Percentiles rank a stretch among this genome's conserved stretches.
phyloP scores from a whole-genome alignment of 2,329 filamentous ascomycete species.

The Orbilia oligospora region DNA sequence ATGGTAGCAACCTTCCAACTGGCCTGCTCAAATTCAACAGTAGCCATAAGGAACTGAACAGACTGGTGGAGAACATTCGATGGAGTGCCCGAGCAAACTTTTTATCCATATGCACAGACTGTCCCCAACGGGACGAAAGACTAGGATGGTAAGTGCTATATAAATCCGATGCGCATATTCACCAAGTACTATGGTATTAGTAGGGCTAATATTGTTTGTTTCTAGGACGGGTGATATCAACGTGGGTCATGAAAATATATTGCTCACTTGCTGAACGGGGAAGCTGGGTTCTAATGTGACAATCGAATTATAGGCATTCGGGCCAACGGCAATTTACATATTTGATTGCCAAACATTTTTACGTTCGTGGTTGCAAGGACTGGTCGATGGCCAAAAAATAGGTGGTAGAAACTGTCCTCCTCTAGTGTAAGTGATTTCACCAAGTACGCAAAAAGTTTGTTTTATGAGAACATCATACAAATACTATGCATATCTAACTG shows the following conservation, averaged over 20 bases:
- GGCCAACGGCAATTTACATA: conserved; percentile 71
- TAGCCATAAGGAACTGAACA: conserved; percentile 71
- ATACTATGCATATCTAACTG: not conserved
- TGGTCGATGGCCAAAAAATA: conserved; percentile 66
- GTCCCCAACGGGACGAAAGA: conserved; percentile 73
- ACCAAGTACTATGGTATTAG: not conserved
- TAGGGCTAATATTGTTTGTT: not conserved
- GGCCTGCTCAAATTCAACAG: conserved; percentile 71
- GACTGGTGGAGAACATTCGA: conserved; percentile 72
- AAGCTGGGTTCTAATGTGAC: too few species aligned
- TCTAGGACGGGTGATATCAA: conserved; percentile 57
- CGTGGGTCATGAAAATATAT: not conserved
- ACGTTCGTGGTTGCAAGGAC: conserved; percentile 70
- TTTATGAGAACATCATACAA: not conserved
- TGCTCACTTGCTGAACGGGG: not conserved
- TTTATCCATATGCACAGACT: conserved; percentile 73
- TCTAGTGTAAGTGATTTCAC: conserved; percentile 62
- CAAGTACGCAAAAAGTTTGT: not conserved
- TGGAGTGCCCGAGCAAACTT: conserved; percentile 76
- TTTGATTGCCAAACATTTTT: conserved; percentile 72
- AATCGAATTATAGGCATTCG: conserved; percentile 68
- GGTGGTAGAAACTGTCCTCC: conserved; percentile 65
- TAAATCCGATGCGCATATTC: not conserved
- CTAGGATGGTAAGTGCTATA: conserved; percentile 72
- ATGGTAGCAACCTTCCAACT: conserved; percentile 71